Conservation (phyloP, 768 basidiomycete genomes). For the Lactifluus hygrophoroides region DNA sequence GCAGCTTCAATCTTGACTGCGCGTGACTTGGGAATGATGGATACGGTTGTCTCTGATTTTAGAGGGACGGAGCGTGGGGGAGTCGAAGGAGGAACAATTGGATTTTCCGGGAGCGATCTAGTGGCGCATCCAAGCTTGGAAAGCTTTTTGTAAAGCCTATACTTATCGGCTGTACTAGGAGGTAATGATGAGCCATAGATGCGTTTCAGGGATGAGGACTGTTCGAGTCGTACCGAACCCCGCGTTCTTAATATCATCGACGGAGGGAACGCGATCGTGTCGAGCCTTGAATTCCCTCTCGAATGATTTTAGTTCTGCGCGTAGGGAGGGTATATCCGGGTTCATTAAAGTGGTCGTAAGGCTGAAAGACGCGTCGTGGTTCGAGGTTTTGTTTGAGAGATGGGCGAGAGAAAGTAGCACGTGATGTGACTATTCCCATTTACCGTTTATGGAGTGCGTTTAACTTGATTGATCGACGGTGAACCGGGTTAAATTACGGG, state of each 20-base stretch:
- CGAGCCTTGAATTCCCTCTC: conserved; percentile 55
- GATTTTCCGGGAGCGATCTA: conserved; percentile 34
- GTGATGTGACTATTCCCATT: not conserved
- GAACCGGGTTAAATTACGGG: too few relatives aligned
- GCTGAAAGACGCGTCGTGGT: conserved; percentile 8
- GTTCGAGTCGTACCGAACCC: conserved; percentile 45
- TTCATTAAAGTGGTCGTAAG: conserved; percentile 25
- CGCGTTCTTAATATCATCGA: conserved; percentile 63
- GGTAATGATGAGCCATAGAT: conserved; percentile 16
- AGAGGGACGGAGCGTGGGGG: conserved; percentile 27
- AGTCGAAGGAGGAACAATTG: conserved; percentile 26
- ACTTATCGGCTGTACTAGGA: conserved; percentile 53
- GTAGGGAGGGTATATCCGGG: conserved; percentile 35
- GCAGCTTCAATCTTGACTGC: conserved; percentile 43
- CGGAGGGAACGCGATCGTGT: conserved; percentile 50
- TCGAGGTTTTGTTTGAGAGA: conserved; percentile 13
- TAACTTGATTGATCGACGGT: too few relatives aligned
- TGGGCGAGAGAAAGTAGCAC: conserved; percentile 3
- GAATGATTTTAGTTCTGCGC: conserved; percentile 69
- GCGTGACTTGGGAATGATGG: conserved; percentile 44
- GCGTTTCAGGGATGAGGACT: conserved; percentile 2
- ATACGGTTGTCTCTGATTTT: conserved; percentile 27
- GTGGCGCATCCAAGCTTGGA: conserved; percentile 36
- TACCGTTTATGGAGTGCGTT: too few relatives aligned
- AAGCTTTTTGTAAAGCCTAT: conserved; percentile 74